Percentiles rank a stretch among this genome's conserved stretches.
These are phyloP conservation scores for Colletotrichum incanum DNA, from an alignment of 2,329 filamentous ascomycete genomes.

Conservation along the genomic window DNA sequence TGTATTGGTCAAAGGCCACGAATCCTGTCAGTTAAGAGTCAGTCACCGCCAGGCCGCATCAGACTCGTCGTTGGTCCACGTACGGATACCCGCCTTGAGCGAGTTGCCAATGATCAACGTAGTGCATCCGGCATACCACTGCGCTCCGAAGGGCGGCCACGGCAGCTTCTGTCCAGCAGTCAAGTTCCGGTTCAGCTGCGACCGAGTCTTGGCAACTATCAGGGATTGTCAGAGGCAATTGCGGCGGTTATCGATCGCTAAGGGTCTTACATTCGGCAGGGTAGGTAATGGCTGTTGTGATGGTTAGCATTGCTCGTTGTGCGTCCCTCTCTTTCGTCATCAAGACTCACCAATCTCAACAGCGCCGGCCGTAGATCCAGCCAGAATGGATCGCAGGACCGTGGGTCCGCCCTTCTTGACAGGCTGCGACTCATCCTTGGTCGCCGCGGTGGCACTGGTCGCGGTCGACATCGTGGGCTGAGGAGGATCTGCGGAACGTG, in stretches of 20 bases:
- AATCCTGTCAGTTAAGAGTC: constrained; percentile 72
- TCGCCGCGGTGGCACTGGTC: constrained; percentile 44
- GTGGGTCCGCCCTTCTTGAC: constrained; percentile 74
- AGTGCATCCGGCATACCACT: constrained; percentile 99
- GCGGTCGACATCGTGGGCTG: constrained; percentile 36
- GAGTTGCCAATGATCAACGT: constrained; percentile 98
- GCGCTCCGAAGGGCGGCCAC: constrained; percentile 92
- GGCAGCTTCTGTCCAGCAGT: constrained; percentile 88
- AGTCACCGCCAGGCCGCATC: constrained; percentile 19
- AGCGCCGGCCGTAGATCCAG: constrained; percentile 93
- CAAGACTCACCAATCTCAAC: constrained; percentile 86
- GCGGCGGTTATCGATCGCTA: constrained; percentile 79
- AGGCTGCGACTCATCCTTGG: constrained; percentile 47
- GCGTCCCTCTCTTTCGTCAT: neutral
- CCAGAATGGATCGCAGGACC: constrained; percentile 89
- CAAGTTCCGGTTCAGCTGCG: constrained; percentile 90
- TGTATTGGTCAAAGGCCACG: constrained; percentile 97
- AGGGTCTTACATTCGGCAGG: constrained; percentile 84
- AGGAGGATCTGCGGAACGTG: constrained; percentile 22
- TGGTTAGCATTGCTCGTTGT: constrained; percentile 45
- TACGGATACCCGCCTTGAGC: constrained; percentile 94
- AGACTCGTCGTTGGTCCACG: constrained; percentile 51
- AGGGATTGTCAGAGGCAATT: constrained; percentile 81
- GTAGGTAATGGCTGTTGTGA: constrained; percentile 81
- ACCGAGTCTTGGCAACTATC: constrained; percentile 50